phyloP scores from a whole-genome alignment of 495 filamentous ascomycete genomes.

The Astrothelium macrocarpum region DNA sequence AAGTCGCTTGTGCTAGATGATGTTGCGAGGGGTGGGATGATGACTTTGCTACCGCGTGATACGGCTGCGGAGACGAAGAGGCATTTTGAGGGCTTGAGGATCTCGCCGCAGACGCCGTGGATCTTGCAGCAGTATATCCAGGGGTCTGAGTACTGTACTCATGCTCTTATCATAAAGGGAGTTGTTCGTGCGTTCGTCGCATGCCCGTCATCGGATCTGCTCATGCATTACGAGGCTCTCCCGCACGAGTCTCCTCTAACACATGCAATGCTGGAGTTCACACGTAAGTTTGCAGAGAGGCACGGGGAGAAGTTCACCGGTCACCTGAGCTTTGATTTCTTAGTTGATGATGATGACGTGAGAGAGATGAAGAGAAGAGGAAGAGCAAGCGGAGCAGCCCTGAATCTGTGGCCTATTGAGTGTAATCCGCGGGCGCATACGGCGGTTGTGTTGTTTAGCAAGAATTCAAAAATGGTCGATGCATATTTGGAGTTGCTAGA shows the following conservation, averaged over 20 bases:
- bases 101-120: conserved; percentile 50
- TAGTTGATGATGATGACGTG: conserved; percentile 42
- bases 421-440: conserved; percentile 57
- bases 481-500: conserved; percentile 22
- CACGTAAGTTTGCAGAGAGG: conserved; percentile 43
- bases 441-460: conserved; percentile 43
- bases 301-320: conserved; percentile 48
- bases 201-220: conserved; percentile 45
- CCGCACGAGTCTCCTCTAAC: conserved; percentile 42
- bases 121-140: conserved; percentile 57
- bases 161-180: conserved; percentile 52
- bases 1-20: conserved; percentile 48
- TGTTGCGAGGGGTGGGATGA: conserved; percentile 31
- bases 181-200: conserved; percentile 53
- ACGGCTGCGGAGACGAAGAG: conserved; percentile 44
- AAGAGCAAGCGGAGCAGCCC: conserved; percentile 22
- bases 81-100: conserved; percentile 45
- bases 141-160: conserved; percentile 59
- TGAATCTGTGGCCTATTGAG: conserved; percentile 46
- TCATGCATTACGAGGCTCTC: conserved; percentile 55
- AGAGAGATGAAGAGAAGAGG: conserved; percentile 19
- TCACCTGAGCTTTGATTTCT: conserved; percentile 58
- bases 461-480: conserved; percentile 21
- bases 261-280: conserved; percentile 53
- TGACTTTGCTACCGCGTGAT: conserved; percentile 47